Conservation (phyloP, 2,329 filamentous ascomycete species). For the Exophiala viscosa region DNA sequence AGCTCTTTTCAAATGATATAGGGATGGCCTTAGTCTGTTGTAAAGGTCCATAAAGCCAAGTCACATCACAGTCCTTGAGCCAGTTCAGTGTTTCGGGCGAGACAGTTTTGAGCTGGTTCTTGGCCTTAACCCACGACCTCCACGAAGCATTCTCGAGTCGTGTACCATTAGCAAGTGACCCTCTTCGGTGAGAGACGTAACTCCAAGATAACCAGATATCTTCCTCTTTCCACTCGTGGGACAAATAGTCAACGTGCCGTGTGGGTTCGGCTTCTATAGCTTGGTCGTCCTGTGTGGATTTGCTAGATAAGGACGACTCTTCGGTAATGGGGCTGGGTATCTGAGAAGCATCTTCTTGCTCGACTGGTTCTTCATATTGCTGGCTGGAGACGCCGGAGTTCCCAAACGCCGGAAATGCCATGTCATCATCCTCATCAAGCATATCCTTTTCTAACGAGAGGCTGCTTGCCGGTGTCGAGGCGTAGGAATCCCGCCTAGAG, state of each 20-base stretch:
- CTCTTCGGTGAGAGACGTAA: slow-evolving; percentile 77
- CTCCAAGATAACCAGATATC: slow-evolving; percentile 98
- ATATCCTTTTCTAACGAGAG: slow-evolving; percentile 34
- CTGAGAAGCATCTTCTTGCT: slow-evolving; percentile 19
- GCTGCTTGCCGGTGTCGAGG: slow-evolving; percentile 38
- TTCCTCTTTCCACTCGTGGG: slow-evolving; percentile 88
- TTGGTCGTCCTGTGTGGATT: slow-evolving; percentile 74
- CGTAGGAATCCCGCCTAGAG: slow-evolving; percentile 34
- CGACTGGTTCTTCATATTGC: slow-evolving; percentile 34
- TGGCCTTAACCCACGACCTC: slow-evolving; percentile 93
- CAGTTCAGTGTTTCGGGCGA: slow-evolving; percentile 91
- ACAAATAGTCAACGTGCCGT: slow-evolving; percentile 90
- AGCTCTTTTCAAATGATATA: slow-evolving; percentile 36
- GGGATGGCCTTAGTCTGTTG: slow-evolving; percentile 59
- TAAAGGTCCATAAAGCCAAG: slow-evolving; percentile 92
- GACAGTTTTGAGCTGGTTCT: slow-evolving; percentile 80
- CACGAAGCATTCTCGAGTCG: slow-evolving; percentile 93
- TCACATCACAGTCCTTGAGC: slow-evolving; percentile 96
- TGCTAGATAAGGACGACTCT: slow-evolving; percentile 54
- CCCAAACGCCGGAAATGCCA: slow-evolving; percentile 46
- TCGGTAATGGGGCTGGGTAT: slow-evolving; percentile 48
- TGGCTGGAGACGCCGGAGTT: slow-evolving; percentile 7
- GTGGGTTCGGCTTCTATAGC: slow-evolving; percentile 71
- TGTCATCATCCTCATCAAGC: slow-evolving; percentile 32
- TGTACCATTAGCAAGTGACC: slow-evolving; percentile 74